Evolutionary conservation across 768 basidiomycete genomes (phyloP).

Genomic region (Nevesoporus exiguus): DNA sequence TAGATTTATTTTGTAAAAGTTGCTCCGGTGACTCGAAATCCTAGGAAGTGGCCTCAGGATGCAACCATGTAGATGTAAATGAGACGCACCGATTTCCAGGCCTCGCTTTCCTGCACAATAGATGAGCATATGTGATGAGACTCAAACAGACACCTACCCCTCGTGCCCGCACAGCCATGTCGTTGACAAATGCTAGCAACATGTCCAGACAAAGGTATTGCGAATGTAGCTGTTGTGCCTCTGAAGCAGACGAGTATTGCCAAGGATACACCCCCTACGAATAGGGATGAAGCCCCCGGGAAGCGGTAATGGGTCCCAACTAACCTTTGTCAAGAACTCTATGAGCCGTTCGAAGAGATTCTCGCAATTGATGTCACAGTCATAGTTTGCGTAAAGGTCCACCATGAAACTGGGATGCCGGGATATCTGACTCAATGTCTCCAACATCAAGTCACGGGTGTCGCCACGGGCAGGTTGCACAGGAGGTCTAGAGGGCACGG

Average conservation of each 20-base stretch:
- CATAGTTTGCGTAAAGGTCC: conserved; percentile 93
- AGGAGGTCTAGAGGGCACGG: conserved; percentile 52
- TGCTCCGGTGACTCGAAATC: conserved; percentile 52
- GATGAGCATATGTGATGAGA: conserved; percentile 12
- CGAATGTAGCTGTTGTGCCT: conserved; percentile 66
- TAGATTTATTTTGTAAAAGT: conserved; percentile 68
- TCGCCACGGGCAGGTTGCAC: conserved; percentile 81
- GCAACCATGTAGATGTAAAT: neutral
- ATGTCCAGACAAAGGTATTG: conserved; percentile 89
- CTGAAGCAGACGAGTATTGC: conserved; percentile 53
- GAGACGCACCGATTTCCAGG: conserved; percentile 62
- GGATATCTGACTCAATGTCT: conserved; percentile 78
- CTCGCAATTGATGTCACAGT: conserved; percentile 95
- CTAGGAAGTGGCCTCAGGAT: conserved; percentile 34
- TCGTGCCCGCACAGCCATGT: conserved; percentile 72
- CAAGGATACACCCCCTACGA: conserved; percentile 75
- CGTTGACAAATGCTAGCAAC: conserved; percentile 79
- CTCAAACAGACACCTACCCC: conserved; percentile 34
- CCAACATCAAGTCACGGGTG: conserved; percentile 85
- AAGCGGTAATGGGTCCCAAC: conserved; percentile 11
- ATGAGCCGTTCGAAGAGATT: conserved; percentile 89
- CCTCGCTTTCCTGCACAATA: conserved; percentile 37
- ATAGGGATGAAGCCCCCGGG: conserved; percentile 3
- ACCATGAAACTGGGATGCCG: conserved; percentile 90
- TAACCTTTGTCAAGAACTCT: conserved; percentile 84